Conservation (phyloP, 495 filamentous ascomycete genomes). For the Neurospora africana region DNA sequence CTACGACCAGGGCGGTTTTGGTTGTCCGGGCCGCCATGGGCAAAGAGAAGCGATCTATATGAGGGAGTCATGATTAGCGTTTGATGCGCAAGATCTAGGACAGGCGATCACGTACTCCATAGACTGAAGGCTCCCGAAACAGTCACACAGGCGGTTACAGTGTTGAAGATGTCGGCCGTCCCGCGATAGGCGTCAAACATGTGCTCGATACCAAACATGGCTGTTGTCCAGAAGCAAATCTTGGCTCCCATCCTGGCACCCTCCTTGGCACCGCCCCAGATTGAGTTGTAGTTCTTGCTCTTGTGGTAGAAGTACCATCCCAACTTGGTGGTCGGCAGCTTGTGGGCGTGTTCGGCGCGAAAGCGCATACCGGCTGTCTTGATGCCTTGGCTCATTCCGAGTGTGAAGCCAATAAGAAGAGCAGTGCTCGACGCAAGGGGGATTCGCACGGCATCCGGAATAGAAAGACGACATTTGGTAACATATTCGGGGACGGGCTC, state of each 20-base stretch:
- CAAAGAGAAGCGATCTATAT: slow-evolving; percentile 66
- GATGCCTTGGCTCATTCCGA: slow-evolving; percentile 66
- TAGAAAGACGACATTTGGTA: slow-evolving; percentile 47
- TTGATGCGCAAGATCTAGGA: background rate
- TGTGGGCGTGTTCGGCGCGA: slow-evolving; percentile 87
- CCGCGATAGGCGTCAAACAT: slow-evolving; percentile 68
- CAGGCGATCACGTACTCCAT: slow-evolving; percentile 50
- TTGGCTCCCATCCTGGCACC: slow-evolving; percentile 66
- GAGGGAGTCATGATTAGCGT: slow-evolving; percentile 8
- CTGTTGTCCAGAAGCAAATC: slow-evolving; percentile 51
- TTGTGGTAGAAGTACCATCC: slow-evolving; percentile 99
- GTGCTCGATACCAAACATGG: slow-evolving; percentile 71
- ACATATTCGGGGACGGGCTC: slow-evolving; percentile 5
- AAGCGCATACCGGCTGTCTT: slow-evolving; percentile 67
- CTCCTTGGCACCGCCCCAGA: slow-evolving; percentile 63
- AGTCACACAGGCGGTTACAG: slow-evolving; percentile 66
- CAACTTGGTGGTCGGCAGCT: slow-evolving; percentile 64
- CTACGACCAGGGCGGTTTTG: slow-evolving; percentile 65
- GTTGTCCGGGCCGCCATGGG: slow-evolving; percentile 75
- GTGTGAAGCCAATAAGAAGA: slow-evolving; percentile 51
- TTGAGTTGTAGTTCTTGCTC: slow-evolving; percentile 81
- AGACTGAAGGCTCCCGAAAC: slow-evolving; percentile 79
- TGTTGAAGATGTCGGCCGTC: slow-evolving; percentile 61
- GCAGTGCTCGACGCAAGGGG: slow-evolving; percentile 47
- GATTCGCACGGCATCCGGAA: slow-evolving; percentile 48